Conservation (phyloP, 306 rosid species). For the Casuarina cunninghamiana region DNA sequence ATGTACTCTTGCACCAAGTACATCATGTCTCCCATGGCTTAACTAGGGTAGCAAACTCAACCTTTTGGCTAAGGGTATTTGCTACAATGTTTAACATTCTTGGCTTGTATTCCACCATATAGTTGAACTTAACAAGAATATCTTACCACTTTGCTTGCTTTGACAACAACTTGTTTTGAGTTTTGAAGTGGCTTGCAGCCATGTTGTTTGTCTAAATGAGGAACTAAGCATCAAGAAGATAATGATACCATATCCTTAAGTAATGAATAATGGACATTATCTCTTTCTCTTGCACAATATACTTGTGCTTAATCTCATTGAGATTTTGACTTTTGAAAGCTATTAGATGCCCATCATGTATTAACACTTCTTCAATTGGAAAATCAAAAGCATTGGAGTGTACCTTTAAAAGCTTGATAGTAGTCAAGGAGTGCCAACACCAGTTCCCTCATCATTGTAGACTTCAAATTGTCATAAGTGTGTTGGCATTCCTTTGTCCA, state of each 20-base stretch:
- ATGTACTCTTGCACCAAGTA: neutral
- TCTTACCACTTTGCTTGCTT: conserved; percentile 12
- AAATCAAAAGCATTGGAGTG: conserved; percentile 3
- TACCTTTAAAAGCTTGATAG: neutral
- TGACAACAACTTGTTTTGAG: neutral
- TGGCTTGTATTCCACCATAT: neutral
- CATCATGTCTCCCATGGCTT: neutral
- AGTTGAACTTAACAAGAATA: neutral
- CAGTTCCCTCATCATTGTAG: neutral
- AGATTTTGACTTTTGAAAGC: neutral
- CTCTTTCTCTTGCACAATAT: conserved; percentile 12
- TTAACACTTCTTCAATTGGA: neutral
- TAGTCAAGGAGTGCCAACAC: neutral
- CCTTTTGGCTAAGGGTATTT: conserved; percentile 1
- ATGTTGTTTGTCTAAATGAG: neutral
- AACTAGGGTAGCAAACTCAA: neutral
- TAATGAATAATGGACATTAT: neutral
- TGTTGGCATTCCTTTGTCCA: neutral
- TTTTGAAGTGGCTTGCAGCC: neutral
- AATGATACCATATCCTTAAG: neutral
- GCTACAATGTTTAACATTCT: neutral
- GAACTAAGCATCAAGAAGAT: neutral
- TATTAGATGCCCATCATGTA: neutral
- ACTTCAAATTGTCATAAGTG: neutral
- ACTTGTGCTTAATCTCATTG: neutral